phyloP scores from a whole-genome alignment of 345 rosid genomes.

The Populus deltoides region DNA sequence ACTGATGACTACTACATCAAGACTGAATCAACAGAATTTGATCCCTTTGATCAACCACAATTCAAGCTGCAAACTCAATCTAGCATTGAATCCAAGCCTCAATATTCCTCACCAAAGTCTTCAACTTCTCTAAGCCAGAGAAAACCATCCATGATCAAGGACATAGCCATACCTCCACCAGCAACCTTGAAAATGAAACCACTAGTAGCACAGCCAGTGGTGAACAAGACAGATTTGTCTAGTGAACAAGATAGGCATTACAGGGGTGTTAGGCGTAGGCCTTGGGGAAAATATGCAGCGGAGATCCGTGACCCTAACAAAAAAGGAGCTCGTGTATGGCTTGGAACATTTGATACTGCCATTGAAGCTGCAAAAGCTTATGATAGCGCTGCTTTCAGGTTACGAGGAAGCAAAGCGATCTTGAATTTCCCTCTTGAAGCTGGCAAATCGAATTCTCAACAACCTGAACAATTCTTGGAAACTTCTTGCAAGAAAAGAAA shows the following conservation, averaged over 20 bases:
- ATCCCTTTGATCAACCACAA: neutral
- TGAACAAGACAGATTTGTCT: neutral
- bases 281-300: constrained; percentile 90
- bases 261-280: constrained; percentile 81
- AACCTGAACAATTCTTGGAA: constrained; percentile 6
- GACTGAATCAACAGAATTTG: constrained; percentile 7
- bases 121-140: constrained; percentile 55
- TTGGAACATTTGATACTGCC: constrained; percentile 83
- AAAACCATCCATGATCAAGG: constrained; percentile 49
- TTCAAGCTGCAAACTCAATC: neutral
- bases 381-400: constrained; percentile 73
- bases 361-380: constrained; percentile 88
- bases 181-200: neutral
- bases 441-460: constrained; percentile 21
- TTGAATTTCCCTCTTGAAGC: constrained; percentile 84
- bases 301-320: constrained; percentile 88
- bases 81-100: constrained; percentile 9
- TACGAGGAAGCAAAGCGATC: constrained; percentile 88
- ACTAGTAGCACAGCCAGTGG: neutral
- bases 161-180: constrained; percentile 42
- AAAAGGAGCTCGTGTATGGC: constrained; percentile 86
- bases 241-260: constrained; percentile 49
- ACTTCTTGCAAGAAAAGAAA: constrained; percentile 37
- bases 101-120: neutral
- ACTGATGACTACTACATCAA: neutral